Base-by-base conservation (phyloP, 768 basidiomycete genomes). In the Auricularia sp. region DNA sequence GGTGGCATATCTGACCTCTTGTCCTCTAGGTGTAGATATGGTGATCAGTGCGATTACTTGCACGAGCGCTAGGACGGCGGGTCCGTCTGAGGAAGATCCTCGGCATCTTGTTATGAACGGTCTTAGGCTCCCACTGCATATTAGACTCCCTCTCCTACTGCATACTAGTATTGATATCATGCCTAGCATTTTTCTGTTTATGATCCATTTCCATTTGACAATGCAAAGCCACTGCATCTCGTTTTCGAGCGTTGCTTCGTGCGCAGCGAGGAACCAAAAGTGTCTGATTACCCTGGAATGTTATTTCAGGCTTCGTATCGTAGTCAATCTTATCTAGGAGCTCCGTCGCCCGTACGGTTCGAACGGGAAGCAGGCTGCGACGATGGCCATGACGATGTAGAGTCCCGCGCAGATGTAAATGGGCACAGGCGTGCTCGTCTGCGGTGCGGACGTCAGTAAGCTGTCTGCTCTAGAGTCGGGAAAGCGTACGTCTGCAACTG, bases 11-110 rank as follows among this genome's bases (percentile, higher is more conserved):
- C 79, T 81, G 72, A 82, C 76, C 62, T 59, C 36, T 72, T 80
- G 77, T 76, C 77, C 77, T 66, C 56, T 75, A 92, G 90, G 84
- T 92, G 90, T 84, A 86, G 84, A 81, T 91, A 86, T 72, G 90
- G 90, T 65, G 90, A 93, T 78, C 86, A 86, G 75, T 93, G 90
- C 79, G 89, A 90, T 77, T 92, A 87, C 76, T 81, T 84, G 70
- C 90, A 93, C 72, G 90, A 83, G 70, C 74, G 53, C 47, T 60
- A 56, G 53, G 29, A 29, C 29, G 29, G 29, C 29, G 29, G 29
- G 29, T 29, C 29, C 29, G 29, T 29, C 29, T 29, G 29, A 29
- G 29, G 29, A 29, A 29, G 29, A 29, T 29, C 29, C 29, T 29
- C 29, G 29, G 29, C 29, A 29, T 29, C 29, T 29, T 29, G 29